Percentiles rank a stretch among this genome's conserved stretches.
Evolutionary conservation across 1,139 yeast species (phyloP).

Genomic region (Zhuliangozyma parablackwelliae): DNA sequence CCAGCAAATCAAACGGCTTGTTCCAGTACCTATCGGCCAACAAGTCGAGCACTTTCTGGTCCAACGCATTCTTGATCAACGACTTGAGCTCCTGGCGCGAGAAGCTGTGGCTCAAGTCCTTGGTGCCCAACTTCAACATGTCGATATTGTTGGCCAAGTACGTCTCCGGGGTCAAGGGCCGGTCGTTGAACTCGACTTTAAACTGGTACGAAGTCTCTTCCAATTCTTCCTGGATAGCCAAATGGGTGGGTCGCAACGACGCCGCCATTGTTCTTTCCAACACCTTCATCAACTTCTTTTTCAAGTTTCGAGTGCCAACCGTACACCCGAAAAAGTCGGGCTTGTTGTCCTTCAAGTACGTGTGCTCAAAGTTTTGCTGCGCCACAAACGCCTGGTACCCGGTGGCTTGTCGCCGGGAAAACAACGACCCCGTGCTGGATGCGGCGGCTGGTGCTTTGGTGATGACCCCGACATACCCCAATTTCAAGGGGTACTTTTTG

Average conservation of each 20-base stretch:
- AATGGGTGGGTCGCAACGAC: constrained; percentile 82
- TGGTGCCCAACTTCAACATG: constrained; percentile 77
- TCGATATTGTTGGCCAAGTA: constrained; percentile 91
- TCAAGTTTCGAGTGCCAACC: constrained; percentile 73
- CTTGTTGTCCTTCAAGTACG: constrained; percentile 56
- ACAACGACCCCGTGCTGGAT: constrained; percentile 20
- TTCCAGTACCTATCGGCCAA: constrained; percentile 94
- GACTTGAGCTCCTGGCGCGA: constrained; percentile 80
- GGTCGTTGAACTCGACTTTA: constrained; percentile 94
- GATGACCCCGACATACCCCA: constrained; percentile 98
- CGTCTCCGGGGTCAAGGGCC: constrained; percentile 88
- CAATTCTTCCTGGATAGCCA: constrained; percentile 80
- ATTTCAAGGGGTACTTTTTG: constrained; percentile 78
- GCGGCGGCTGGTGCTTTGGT: constrained; percentile 61
- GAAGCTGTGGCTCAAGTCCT: constrained; percentile 78
- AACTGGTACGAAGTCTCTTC: constrained; percentile 92
- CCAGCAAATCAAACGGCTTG: constrained; percentile 40
- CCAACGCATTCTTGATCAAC: constrained; percentile 76
- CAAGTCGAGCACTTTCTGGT: constrained; percentile 81
- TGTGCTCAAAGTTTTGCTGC: constrained; percentile 62
- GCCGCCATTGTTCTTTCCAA: constrained; percentile 89
- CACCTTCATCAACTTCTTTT: constrained; percentile 77
- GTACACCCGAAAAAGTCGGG: constrained; percentile 60
- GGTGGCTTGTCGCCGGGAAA: constrained; percentile 32
- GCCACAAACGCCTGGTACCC: constrained; percentile 50